A percentile compares a stretch with the other conserved stretches of the same genome.
These are phyloP conservation scores for Schwanniomyces pseudopolymorphus DNA, from an alignment of 805 yeast genomes.

Conservation along the genomic window DNA sequence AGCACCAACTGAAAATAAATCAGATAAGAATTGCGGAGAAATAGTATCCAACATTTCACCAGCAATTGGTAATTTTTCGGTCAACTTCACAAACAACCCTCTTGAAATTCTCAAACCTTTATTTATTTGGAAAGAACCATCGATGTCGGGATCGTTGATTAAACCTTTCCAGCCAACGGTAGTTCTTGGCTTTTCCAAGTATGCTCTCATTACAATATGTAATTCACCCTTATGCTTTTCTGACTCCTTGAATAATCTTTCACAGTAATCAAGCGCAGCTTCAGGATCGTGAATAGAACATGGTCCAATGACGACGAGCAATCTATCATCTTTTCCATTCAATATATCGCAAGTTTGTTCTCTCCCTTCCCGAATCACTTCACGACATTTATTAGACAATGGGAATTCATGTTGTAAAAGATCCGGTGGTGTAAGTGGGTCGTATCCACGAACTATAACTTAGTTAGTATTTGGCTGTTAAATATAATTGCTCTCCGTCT, in stretches of 20 bases:
- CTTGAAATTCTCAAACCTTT: constrained; percentile 90
- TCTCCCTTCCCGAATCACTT: constrained; percentile 73
- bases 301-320: constrained; percentile 91
- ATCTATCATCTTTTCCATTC: constrained; percentile 81
- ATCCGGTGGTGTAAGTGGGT: constrained; percentile 95
- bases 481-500: background rate
- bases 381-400: constrained; percentile 56
- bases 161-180: constrained; percentile 99
- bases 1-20: constrained; percentile 93
- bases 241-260: constrained; percentile 56
- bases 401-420: constrained; percentile 84
- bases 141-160: constrained; percentile 95
- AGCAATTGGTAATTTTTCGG: constrained; percentile 86
- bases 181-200: constrained; percentile 96
- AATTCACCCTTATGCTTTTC: constrained; percentile 71
- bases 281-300: constrained; percentile 94
- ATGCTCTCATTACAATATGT: constrained; percentile 93
- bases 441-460: constrained; percentile 66
- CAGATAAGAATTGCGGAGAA: constrained; percentile 93
- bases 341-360: constrained; percentile 70
- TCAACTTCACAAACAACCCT: constrained; percentile 79
- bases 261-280: constrained; percentile 89
- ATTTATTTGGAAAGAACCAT: constrained; percentile 88
- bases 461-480: constrained; percentile 10
- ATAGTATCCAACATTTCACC: constrained; percentile 98